These are phyloP conservation scores for Pelargonium hybrid DNA, from an alignment of 441 rosid genomes.

Conservation along the genomic window DNA sequence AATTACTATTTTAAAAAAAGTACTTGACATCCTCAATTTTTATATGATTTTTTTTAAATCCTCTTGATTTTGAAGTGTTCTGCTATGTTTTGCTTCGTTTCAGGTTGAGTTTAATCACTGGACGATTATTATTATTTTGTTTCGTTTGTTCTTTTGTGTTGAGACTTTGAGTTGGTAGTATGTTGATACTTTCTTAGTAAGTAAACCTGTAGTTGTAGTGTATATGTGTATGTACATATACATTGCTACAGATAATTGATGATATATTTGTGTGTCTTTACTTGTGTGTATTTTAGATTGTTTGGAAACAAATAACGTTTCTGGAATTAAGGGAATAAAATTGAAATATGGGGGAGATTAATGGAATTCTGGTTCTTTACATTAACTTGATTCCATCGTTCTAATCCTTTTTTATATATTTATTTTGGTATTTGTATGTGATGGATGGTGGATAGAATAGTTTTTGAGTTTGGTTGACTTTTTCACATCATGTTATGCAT, in stretches of 20 bases:
- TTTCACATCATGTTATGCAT: too few relatives aligned
- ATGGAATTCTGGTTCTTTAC: background rate
- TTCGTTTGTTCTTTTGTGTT: too few relatives aligned
- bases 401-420: too few relatives aligned
- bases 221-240: background rate
- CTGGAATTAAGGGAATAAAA: background rate
- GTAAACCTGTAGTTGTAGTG: background rate
- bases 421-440: too few relatives aligned
- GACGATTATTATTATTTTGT: background rate
- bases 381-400: too few relatives aligned
- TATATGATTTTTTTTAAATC: background rate
- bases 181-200: too few relatives aligned
- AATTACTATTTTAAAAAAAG: background rate
- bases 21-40: background rate
- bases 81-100: too few relatives aligned
- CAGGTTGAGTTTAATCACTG: background rate
- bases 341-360: background rate
- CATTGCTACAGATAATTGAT: background rate
- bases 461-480: background rate
- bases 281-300: background rate
- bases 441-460: background rate
- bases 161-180: too few relatives aligned
- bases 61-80: background rate
- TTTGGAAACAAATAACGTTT: background rate
- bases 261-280: background rate